Conservation (phyloP, 225 moss, liverwort and hornwort genomes). For the Ulota crispa region DNA sequence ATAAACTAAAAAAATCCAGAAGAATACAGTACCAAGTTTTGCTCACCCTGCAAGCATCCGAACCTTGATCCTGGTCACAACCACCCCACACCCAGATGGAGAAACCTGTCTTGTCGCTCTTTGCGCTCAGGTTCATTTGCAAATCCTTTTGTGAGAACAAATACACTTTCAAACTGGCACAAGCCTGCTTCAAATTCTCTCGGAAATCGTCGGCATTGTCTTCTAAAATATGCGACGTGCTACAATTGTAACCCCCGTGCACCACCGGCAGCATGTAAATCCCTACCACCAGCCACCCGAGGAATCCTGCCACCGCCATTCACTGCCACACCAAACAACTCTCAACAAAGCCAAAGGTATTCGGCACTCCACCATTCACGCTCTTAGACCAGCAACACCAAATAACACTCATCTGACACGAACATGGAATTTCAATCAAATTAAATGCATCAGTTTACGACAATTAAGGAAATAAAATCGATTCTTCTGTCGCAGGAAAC, state of each 20-base stretch:
- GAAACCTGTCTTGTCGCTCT: conserved; percentile 11
- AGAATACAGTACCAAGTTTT: not conserved
- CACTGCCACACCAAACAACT: not conserved
- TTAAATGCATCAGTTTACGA: not conserved
- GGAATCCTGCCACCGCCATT: conserved; percentile 9
- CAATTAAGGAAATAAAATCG: not conserved
- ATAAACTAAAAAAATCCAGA: not conserved
- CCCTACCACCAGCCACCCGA: conserved; percentile 1
- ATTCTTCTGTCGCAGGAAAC: not conserved
- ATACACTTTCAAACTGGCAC: conserved; percentile 1
- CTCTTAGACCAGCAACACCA: too few species aligned
- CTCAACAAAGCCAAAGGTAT: not conserved
- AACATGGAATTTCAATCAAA: not conserved
- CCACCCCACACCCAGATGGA: conserved; percentile 24
- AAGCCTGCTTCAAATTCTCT: conserved; percentile 11
- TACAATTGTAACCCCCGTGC: conserved; percentile 34
- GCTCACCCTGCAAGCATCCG: conserved; percentile 15
- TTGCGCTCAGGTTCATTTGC: conserved; percentile 23
- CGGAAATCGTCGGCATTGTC: not conserved
- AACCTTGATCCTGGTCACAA: conserved; percentile 18
- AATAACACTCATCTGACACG: too few species aligned
- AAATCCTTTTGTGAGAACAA: conserved; percentile 1
- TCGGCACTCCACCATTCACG: not conserved
- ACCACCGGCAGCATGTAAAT: not conserved
- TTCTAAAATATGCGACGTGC: conserved; percentile 18